Evolutionary conservation across 257 asterid species (phyloP).

Genomic region (Henckelia pumila): DNA sequence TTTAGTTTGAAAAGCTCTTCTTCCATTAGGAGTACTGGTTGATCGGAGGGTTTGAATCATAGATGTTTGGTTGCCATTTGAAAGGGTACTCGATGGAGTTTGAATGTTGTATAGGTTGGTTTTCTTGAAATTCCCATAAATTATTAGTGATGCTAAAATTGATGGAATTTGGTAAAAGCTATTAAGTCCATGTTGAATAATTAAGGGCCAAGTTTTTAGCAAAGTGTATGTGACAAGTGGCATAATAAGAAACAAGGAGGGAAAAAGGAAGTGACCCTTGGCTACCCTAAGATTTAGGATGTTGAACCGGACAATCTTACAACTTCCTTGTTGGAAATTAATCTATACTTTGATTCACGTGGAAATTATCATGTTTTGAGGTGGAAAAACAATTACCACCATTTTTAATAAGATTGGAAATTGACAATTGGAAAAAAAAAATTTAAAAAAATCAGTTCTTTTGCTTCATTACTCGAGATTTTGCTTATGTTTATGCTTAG

Average conservation of each 20-base stretch:
- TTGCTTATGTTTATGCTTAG: too few relatives aligned
- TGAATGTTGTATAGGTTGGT: constrained; percentile 5
- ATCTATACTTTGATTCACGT: too few relatives aligned
- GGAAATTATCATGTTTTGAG: too few relatives aligned
- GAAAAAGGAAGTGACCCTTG: constrained; percentile 14
- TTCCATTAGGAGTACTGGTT: constrained; percentile 26
- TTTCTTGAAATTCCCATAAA: constrained; percentile 1
- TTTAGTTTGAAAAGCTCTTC: constrained; percentile 23
- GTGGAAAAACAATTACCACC: too few relatives aligned
- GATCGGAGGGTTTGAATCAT: neutral
- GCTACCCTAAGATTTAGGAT: constrained; percentile 32
- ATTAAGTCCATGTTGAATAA: constrained; percentile 13
- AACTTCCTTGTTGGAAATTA: too few relatives aligned
- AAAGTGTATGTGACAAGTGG: neutral
- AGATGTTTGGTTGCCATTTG: neutral
- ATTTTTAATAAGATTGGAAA: too few relatives aligned
- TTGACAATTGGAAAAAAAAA: too few relatives aligned
- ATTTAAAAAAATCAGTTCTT: too few relatives aligned
- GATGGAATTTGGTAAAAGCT: constrained; percentile 8
- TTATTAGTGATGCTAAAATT: neutral
- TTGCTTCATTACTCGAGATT: too few relatives aligned
- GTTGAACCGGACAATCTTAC: constrained; percentile 29
- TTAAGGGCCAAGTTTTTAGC: constrained; percentile 13
- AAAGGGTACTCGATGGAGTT: constrained; percentile 6
- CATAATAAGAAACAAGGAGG: neutral